Evolutionary conservation across 495 filamentous ascomycete genomes (phyloP).

Genomic region (Trichoderma gamsii): DNA sequence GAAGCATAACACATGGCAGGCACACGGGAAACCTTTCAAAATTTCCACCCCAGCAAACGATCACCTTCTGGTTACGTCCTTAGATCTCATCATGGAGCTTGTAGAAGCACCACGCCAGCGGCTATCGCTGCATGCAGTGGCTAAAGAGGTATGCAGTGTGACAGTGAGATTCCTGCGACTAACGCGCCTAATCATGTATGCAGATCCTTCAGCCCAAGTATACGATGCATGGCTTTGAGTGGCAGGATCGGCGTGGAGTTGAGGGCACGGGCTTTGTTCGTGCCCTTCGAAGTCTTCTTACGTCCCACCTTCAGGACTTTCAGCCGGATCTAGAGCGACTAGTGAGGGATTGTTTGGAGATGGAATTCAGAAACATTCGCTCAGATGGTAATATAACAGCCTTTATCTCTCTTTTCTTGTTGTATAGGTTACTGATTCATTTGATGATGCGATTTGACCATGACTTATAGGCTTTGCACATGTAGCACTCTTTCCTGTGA

Average conservation of each 20-base stretch:
- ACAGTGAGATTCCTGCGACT: neutral
- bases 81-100: neutral
- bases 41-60: neutral
- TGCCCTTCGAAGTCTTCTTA: slow-evolving; percentile 26
- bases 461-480: neutral
- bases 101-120: neutral
- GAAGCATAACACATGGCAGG: neutral
- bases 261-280: slow-evolving; percentile 26
- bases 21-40: neutral
- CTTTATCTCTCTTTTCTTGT: neutral
- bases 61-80: neutral
- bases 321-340: slow-evolving; percentile 16
- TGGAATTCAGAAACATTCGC: neutral
- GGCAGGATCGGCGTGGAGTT: slow-evolving; percentile 19
- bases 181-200: neutral
- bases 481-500: neutral
- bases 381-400: neutral
- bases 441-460: neutral
- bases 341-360: neutral
- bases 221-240: slow-evolving; percentile 29
- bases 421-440: neutral
- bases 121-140: neutral
- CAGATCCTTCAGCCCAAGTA: slow-evolving; percentile 18
- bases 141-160: neutral
- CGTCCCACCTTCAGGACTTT: slow-evolving; percentile 23